Evolutionary conservation across 2,329 filamentous ascomycete genomes (phyloP).

Genomic region (Ceratocystiopsis sp.): DNA sequence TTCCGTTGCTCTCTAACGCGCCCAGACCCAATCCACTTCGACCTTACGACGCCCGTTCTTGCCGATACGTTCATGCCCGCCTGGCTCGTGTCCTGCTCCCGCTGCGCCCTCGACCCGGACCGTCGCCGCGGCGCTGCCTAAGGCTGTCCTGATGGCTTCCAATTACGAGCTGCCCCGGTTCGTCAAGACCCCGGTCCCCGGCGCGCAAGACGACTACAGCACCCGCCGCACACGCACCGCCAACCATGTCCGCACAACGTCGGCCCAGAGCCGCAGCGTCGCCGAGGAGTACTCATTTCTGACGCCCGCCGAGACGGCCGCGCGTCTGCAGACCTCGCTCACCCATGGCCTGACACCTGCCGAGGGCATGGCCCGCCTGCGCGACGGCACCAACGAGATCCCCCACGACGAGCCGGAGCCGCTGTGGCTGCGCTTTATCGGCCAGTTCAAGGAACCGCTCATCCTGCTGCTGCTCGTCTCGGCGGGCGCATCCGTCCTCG

Average conservation of each 20-base stretch:
- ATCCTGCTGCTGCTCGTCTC: conserved; percentile 86
- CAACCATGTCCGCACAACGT: conserved; percentile 11
- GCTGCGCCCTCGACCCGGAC: conserved; percentile 7
- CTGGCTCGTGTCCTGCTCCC: no score
- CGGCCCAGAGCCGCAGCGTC: conserved; percentile 23
- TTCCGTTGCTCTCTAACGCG: no score
- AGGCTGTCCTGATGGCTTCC: conserved; percentile 1
- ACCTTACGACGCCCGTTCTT: no score
- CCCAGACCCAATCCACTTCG: no score
- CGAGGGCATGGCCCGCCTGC: conserved; percentile 65
- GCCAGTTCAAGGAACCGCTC: conserved; percentile 91
- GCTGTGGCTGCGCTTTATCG: conserved; percentile 84
- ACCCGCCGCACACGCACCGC: conserved; percentile 7
- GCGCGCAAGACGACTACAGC: conserved; percentile 5
- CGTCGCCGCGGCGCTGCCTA: conserved; percentile 6
- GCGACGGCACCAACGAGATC: conserved; percentile 81
- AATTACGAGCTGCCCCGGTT: conserved; percentile 7
- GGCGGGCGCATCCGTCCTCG: conserved; percentile 70
- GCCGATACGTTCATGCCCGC: no score
- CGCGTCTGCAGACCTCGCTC: conserved; percentile 66
- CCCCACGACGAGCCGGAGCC: conserved; percentile 88
- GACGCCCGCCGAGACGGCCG: conserved; percentile 61
- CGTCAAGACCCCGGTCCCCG: neutral
- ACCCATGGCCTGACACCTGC: conserved; percentile 62
- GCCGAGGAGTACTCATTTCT: conserved; percentile 49